Evolutionary conservation across 2,329 filamentous ascomycete genomes (phyloP), one percentile per base, ranked within the genome.

Genomic region (Zymoseptoria ardabiliae): DNA sequence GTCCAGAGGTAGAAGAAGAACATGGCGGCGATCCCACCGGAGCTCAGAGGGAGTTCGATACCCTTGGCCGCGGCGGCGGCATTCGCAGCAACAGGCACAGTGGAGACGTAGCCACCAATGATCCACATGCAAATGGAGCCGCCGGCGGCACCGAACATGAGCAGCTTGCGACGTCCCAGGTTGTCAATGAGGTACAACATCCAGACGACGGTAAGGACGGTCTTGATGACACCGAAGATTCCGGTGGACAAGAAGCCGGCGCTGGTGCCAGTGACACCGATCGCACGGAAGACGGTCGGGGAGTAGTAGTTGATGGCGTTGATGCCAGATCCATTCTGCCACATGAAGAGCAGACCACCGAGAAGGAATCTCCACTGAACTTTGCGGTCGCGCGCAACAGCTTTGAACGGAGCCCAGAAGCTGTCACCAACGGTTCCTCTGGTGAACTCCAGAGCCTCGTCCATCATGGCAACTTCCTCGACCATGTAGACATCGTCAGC

Each of bases 221-320:
- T 90, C 78, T 90, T 90, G 69, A 91, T 86, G 1, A 90, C 85
- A 54, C 88, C 89, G 66, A 89, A 91, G 63, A 91, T 84, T 22
- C 89, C 89, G 0, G 88, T 91, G 0, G 87, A 89, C 41, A 88
- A 75, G 62, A 87, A 78, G 11, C 79, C 78, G 4, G 79, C 81
- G 57, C 81, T 86, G 22, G 81, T 83, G 4, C 83, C 82, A 0
- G 74, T 79, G 13, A 89, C 76, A 13, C 86, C 86, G 49, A 89
- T 82, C 11, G 79, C 82, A 61, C 80, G 81, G 78, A 91, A 90
- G 9, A 90, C 82, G 0, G 82, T 87, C 0, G 87, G 87, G 1
- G 78, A 81, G 73, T 87, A 90, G 75, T 90, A 91, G 77, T 90
- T 91, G 76, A 89, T 86, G 20, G 88, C 87, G 66, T 91, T 91